These are phyloP conservation scores for Heritiera littoralis DNA, from an alignment of 345 rosid genomes.

Conservation along the genomic window DNA sequence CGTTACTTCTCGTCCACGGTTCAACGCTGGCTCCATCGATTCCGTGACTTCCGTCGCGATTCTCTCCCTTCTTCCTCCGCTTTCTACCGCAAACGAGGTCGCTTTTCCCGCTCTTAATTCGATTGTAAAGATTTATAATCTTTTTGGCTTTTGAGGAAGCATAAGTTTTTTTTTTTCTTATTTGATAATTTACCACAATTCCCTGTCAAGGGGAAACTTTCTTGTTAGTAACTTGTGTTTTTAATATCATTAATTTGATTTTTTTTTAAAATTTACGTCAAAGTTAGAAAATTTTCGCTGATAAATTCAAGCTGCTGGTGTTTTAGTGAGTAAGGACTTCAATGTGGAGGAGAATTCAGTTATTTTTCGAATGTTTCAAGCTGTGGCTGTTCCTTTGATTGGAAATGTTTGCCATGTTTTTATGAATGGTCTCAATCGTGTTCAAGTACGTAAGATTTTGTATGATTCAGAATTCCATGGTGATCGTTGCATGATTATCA, in stretches of 20 bases:
- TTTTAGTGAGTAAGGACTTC: slow-evolving; percentile 70
- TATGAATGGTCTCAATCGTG: slow-evolving; percentile 91
- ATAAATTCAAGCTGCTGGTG: slow-evolving; percentile 5
- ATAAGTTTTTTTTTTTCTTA: neutral
- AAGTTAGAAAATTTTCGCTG: neutral
- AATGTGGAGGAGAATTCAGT: slow-evolving; percentile 60
- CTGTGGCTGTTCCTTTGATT: slow-evolving; percentile 83
- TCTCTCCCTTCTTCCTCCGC: slow-evolving; percentile 75
- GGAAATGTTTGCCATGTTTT: slow-evolving; percentile 96
- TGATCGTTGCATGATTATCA: neutral
- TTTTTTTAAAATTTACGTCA: neutral
- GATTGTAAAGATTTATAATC: neutral
- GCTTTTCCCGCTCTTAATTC: neutral
- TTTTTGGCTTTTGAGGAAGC: neutral
- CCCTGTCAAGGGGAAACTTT: neutral
- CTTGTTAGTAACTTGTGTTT: neutral
- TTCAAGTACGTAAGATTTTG: slow-evolving; percentile 52
- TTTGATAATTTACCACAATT: neutral
- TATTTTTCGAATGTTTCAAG: slow-evolving; percentile 66
- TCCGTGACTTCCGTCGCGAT: slow-evolving; percentile 72
- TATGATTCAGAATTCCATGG: neutral
- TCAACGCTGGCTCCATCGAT: slow-evolving; percentile 60
- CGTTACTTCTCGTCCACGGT: slow-evolving; percentile 63
- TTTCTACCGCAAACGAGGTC: slow-evolving; percentile 80
- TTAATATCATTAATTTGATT: neutral